Percentiles rank a stretch among this genome's conserved stretches.
These are phyloP conservation scores for Picochlorum sp. DNA, from an alignment of 139 green algal species.

Conservation along the genomic window DNA sequence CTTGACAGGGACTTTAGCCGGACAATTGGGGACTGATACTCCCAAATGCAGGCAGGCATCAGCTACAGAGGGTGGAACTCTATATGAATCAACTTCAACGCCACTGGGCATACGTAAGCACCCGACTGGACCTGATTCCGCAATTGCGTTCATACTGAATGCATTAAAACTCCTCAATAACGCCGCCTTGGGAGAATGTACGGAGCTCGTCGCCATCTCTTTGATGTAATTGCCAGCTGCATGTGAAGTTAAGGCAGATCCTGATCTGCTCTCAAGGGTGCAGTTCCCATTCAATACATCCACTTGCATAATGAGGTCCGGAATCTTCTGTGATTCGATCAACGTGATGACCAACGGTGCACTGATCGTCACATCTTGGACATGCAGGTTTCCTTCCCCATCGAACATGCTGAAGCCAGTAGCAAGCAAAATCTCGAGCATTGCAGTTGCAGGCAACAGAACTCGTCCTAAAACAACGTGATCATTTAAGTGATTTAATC, in stretches of 20 bases:
- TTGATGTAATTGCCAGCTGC: neutral
- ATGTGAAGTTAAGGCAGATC: neutral
- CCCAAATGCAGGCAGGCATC: constrained; percentile 41
- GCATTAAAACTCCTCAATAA: neutral
- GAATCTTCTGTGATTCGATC: too few species aligned
- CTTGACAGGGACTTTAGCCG: constrained; percentile 27
- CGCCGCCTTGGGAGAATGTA: too few species aligned
- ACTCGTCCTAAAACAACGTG: constrained; percentile 50
- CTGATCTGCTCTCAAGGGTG: constrained; percentile 1
- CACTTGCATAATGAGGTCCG: too few species aligned
- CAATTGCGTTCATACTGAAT: neutral
- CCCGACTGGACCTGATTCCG: constrained; percentile 3
- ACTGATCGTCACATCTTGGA: constrained; percentile 20
- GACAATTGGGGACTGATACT: constrained; percentile 16
- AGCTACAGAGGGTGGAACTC: constrained; percentile 28
- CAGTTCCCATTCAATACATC: neutral
- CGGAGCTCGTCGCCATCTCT: too few species aligned
- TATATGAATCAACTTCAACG: constrained; percentile 16
- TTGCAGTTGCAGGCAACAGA: constrained; percentile 59
- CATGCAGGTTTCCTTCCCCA: neutral
- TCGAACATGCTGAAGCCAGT: constrained; percentile 12
- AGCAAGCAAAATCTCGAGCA: constrained; percentile 54
- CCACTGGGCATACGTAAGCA: neutral
- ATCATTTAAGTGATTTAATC: constrained; percentile 46
- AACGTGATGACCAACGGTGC: constrained; percentile 13